phyloP scores from a whole-genome alignment of 2,329 filamentous ascomycete species.

The Fusarium illudens region DNA sequence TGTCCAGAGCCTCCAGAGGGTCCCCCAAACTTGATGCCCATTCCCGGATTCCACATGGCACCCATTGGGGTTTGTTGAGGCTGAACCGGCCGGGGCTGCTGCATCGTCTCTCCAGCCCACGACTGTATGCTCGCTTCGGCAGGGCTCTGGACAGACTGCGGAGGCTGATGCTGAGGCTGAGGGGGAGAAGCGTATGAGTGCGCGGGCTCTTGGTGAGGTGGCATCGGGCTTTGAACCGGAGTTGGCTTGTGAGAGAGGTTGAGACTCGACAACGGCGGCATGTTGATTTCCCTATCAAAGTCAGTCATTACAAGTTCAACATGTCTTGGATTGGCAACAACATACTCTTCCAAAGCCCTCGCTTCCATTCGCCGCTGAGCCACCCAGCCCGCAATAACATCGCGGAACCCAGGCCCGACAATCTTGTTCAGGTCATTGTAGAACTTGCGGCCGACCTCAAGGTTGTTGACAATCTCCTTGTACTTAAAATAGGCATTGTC shows the following conservation, averaged over 20 bases:
- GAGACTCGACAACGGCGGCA: conserved; percentile 60
- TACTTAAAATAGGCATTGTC: conserved; percentile 96
- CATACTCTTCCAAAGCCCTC: conserved; percentile 77
- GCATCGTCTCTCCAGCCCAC: conserved; percentile 65
- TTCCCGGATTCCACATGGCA: conserved; percentile 75
- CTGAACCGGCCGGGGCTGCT: conserved; percentile 62
- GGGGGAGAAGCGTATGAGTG: conserved; percentile 15
- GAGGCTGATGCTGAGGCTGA: conserved; percentile 10
- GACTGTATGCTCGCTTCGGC: conserved; percentile 65
- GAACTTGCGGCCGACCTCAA: conserved; percentile 92
- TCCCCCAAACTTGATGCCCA: conserved; percentile 80
- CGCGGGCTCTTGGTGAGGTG: conserved; percentile 15
- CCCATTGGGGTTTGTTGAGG: conserved; percentile 48
- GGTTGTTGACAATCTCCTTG: conserved; percentile 91
- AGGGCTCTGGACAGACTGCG: conserved; percentile 38
- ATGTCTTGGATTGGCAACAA: conserved; percentile 42
- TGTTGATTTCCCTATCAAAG: conserved; percentile 56
- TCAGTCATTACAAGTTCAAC: conserved; percentile 15
- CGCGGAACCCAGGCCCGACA: conserved; percentile 79
- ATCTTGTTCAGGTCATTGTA: conserved; percentile 96
- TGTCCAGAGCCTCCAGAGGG: conserved; percentile 41
- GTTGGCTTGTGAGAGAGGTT: conserved; percentile 47
- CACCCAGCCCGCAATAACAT: conserved; percentile 79
- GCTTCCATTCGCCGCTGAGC: conserved; percentile 84
- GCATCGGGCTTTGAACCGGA: conserved; percentile 29